Percentiles rank a stretch among this genome's conserved stretches.
phyloP scores from a whole-genome alignment of 116 monocot genomes.

The Posidonia oceanica region DNA sequence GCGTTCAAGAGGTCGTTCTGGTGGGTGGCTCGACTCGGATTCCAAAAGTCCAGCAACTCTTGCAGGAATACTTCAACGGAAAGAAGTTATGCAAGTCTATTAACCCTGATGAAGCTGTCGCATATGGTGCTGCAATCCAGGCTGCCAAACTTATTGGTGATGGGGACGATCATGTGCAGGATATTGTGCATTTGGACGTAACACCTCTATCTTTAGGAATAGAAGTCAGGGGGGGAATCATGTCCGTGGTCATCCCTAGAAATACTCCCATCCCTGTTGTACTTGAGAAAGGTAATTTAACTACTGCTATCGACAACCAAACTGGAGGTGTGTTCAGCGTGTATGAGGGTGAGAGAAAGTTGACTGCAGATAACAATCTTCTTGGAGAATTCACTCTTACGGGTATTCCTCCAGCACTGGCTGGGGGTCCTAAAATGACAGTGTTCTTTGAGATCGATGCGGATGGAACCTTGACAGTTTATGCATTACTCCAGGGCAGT shows the following conservation, averaged over 20 bases:
- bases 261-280: slow-evolving; percentile 17
- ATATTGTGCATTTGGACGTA: slow-evolving; percentile 20
- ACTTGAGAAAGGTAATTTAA: too few relatives aligned
- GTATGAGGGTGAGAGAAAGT: slow-evolving; percentile 18
- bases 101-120: slow-evolving; percentile 23
- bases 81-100: too few relatives aligned
- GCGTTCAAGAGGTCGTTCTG: too few relatives aligned
- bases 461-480: slow-evolving; percentile 44
- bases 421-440: slow-evolving; percentile 10
- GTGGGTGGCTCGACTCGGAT: too few relatives aligned
- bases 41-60: too few relatives aligned
- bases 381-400: slow-evolving; percentile 16
- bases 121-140: slow-evolving; percentile 22
- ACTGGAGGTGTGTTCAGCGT: too few relatives aligned
- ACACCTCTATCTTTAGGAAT: slow-evolving; percentile 21
- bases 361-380: slow-evolving; percentile 17
- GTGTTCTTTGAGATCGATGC: slow-evolving; percentile 29
- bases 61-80: too few relatives aligned
- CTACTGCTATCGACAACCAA: slow-evolving; percentile 20
- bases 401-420: slow-evolving; percentile 8
- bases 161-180: slow-evolving; percentile 7
- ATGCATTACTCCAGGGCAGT: slow-evolving; percentile 14
- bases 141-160: slow-evolving; percentile 17
- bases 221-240: slow-evolving; percentile 11
- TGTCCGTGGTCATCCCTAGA: slow-evolving; percentile 14